A percentile compares a stretch with the other conserved stretches of the same genome.
These are phyloP conservation scores for Pseudocercospora vitis DNA, from an alignment of 2,329 filamentous ascomycete species.

Conservation along the genomic window DNA sequence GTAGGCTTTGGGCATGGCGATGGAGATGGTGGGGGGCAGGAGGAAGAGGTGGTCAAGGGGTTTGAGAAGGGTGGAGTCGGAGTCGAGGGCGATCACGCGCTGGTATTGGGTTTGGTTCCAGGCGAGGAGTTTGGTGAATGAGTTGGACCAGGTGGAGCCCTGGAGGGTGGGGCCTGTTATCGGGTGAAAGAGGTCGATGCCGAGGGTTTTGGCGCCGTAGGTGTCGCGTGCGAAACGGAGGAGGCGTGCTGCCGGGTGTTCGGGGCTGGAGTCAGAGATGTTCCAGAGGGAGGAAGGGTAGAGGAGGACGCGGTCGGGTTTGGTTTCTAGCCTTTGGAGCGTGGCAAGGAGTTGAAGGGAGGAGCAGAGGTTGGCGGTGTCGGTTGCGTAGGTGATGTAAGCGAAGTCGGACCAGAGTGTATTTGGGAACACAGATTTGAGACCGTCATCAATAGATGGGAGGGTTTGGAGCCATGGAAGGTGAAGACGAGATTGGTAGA, in stretches of 20 bases:
- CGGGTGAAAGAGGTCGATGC: slow-evolving; percentile 39
- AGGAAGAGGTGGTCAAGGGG: slow-evolving; percentile 68
- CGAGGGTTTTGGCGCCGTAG: slow-evolving; percentile 52
- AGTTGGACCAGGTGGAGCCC: slow-evolving; percentile 60
- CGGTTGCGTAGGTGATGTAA: slow-evolving; percentile 42
- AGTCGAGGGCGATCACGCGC: slow-evolving; percentile 59
- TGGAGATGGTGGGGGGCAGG: slow-evolving; percentile 54
- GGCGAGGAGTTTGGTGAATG: slow-evolving; percentile 66
- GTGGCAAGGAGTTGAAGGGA: slow-evolving; percentile 47
- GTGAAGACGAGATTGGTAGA: neutral
- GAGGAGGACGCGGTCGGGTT: slow-evolving; percentile 47
- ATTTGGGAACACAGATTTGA: neutral
- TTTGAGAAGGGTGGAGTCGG: slow-evolving; percentile 61
- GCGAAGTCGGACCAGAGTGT: neutral
- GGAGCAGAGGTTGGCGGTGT: slow-evolving; percentile 46
- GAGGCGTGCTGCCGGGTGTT: slow-evolving; percentile 39
- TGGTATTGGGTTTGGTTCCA: slow-evolving; percentile 65
- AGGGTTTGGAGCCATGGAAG: neutral
- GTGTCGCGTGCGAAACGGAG: slow-evolving; percentile 49
- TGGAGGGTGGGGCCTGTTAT: slow-evolving; percentile 27
- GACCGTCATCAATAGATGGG: neutral
- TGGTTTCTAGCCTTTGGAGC: slow-evolving; percentile 42
- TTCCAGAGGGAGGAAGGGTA: slow-evolving; percentile 41
- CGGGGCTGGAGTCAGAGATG: neutral
- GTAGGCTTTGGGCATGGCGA: slow-evolving; percentile 69